Percentiles rank a stretch among this genome's conserved stretches.
phyloP scores from a whole-genome alignment of 345 rosid species.

The Gossypium sturtianum region DNA sequence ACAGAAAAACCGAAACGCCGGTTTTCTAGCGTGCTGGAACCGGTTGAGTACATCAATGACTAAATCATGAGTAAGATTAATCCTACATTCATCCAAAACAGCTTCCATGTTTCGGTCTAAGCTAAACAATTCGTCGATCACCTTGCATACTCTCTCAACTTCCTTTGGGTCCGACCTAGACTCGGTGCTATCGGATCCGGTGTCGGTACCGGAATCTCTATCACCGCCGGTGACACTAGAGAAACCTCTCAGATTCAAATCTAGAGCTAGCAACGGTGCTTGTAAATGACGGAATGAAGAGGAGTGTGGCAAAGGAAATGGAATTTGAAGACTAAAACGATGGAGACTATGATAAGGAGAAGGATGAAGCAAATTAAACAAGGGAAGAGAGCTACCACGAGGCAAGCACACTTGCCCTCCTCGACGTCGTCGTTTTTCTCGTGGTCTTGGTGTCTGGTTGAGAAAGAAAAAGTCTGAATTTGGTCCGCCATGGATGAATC shows the following conservation, averaged over 20 bases:
- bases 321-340: slow-evolving; percentile 52
- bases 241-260: slow-evolving; percentile 23
- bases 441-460: slow-evolving; percentile 27
- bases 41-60: slow-evolving; percentile 56
- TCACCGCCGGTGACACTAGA: slow-evolving; percentile 25
- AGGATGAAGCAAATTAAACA: slow-evolving; percentile 50
- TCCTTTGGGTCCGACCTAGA: slow-evolving; percentile 38
- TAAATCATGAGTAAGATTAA: slow-evolving; percentile 49
- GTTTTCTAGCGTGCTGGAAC: slow-evolving; percentile 75
- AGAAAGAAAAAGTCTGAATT: slow-evolving; percentile 32
- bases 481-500: slow-evolving; percentile 31
- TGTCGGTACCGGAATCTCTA: slow-evolving; percentile 23
- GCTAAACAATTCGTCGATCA: slow-evolving; percentile 76
- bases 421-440: slow-evolving; percentile 20
- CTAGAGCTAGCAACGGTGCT: slow-evolving; percentile 37
- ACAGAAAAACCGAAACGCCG: slow-evolving; percentile 72
- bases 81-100: slow-evolving; percentile 65
- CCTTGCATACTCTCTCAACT: slow-evolving; percentile 73
- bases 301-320: slow-evolving; percentile 65
- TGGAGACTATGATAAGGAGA: slow-evolving; percentile 40
- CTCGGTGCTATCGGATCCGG: slow-evolving; percentile 21
- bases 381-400: slow-evolving; percentile 46
- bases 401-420: slow-evolving; percentile 35
- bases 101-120: slow-evolving; percentile 91
- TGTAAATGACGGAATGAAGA: slow-evolving; percentile 46